Percentiles rank a stretch among this genome's conserved stretches.
These are phyloP conservation scores for Casuarina cunninghamiana DNA, from an alignment of 306 rosid genomes.

Conservation along the genomic window DNA sequence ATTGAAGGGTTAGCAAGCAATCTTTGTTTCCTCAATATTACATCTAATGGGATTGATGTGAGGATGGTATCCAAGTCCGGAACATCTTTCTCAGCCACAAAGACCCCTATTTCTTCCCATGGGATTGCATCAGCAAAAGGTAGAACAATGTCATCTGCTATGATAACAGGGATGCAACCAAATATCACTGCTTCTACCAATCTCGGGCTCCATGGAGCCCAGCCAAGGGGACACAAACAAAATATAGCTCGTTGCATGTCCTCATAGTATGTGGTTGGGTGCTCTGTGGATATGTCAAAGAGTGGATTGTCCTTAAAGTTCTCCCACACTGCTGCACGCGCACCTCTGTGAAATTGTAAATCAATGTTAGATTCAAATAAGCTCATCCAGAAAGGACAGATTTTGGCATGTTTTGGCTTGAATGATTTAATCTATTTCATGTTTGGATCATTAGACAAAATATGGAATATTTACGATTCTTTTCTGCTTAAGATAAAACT, in stretches of 20 bases:
- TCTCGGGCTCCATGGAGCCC: conserved; percentile 99
- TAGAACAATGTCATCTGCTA: conserved; percentile 93
- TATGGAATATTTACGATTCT: neutral
- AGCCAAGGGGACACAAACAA: conserved; percentile 95
- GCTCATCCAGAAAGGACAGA: neutral
- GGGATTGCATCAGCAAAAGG: conserved; percentile 99
- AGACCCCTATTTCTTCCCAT: conserved; percentile 96
- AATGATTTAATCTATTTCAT: neutral
- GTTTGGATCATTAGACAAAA: neutral
- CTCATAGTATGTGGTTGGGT: conserved; percentile 92
- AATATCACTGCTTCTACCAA: conserved; percentile 95
- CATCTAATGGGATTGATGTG: conserved; percentile 84
- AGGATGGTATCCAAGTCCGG: conserved; percentile 83
- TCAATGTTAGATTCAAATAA: conserved; percentile 13
- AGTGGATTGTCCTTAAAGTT: conserved; percentile 95
- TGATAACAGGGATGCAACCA: conserved; percentile 96
- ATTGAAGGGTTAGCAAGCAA: conserved; percentile 96
- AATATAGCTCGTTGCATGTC: conserved; percentile 98
- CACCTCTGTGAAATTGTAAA: conserved; percentile 58
- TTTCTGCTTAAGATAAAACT: neutral
- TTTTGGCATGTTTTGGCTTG: neutral
- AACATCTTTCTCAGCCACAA: conserved; percentile 82
- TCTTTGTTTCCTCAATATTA: conserved; percentile 83
- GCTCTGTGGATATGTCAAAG: conserved; percentile 93
- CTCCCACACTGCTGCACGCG: conserved; percentile 99